Base-by-base conservation (phyloP, 2,329 filamentous ascomycete genomes). In the Nannizzia gypsea region DNA sequence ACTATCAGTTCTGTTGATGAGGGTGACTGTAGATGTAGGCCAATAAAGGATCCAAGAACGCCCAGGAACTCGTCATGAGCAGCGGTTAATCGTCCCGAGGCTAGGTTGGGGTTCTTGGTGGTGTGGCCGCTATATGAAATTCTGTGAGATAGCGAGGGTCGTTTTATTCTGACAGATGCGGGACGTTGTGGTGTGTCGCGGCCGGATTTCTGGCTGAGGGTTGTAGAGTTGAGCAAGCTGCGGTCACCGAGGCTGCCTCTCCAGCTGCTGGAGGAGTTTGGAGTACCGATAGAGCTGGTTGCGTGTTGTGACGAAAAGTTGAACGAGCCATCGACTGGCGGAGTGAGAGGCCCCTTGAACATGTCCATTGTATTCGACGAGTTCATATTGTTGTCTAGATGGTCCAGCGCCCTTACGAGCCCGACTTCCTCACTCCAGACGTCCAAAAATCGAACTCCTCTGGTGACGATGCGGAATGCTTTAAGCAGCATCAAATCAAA, bases 401-500 rank as follows among this genome's bases (percentile, higher is more conserved):
- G 73, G 20, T 69, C 69, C 42, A 75, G 74, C 6, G 72, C 70
- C 68, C 71, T 69, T 58, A 71, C 73, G 65, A 77, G 68, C 17
- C 75, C 74, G 68, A 77, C 76, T 57, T 77, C 74, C 63, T 78
- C 87, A 40, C 88, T 86, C 76, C 93, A 85, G 1, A 92, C 81
- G 66, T 99, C 93, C 46, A 96, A 80, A 68, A 99, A 97, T 50
- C 87, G 82, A 26, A 96, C 90, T 13, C 89, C 90, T 67, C 92
- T 86, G 55, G 86, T 92, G n/a, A 96, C 88, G 58, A 97, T 90
- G 69, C 88, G 90, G 77, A 96, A 97, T 0, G 91, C 91, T 72
- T 91, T 93, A 58, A 95, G 77, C 24, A 97, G 88, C 83, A 97
- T 90, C 71, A 96, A 89, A 68, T 97, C 92, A 60, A 96, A 83